phyloP scores from a whole-genome alignment of 1,139 yeast species.

The Geotrichum australiense region DNA sequence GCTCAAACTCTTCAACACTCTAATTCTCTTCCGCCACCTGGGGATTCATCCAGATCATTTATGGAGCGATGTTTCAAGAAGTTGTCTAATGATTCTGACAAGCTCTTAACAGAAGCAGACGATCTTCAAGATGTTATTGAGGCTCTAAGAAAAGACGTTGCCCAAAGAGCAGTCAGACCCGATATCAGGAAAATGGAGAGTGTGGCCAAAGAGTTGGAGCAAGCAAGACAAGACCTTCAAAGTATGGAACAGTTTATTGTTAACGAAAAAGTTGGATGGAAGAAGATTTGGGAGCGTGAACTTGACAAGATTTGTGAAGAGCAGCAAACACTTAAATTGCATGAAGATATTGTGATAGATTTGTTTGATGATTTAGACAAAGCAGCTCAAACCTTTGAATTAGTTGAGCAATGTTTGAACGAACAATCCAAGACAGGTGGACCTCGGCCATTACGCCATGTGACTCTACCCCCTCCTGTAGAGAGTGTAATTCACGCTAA shows the following conservation, averaged over 20 bases:
- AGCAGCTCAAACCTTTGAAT: constrained; percentile 71
- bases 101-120: constrained; percentile 70
- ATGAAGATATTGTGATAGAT: constrained; percentile 77
- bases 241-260: constrained; percentile 55
- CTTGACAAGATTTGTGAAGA: constrained; percentile 87
- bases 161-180: constrained; percentile 83
- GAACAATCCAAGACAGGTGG: constrained; percentile 50
- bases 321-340: constrained; percentile 84
- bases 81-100: constrained; percentile 71
- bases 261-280: constrained; percentile 79
- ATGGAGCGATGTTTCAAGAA: constrained; percentile 72
- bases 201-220: constrained; percentile 57
- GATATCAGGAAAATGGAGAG: constrained; percentile 63
- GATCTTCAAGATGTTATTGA: constrained; percentile 91
- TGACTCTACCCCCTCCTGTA: constrained; percentile 26
- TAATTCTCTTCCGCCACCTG: constrained; percentile 35
- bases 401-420: constrained; percentile 75
- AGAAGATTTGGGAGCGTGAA: constrained; percentile 87
- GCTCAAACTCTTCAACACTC: constrained; percentile 43
- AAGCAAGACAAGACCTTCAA: constrained; percentile 48
- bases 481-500: constrained; percentile 44
- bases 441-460: constrained; percentile 13
- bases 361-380: constrained; percentile 72
- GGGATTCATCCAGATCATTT: constrained; percentile 53
- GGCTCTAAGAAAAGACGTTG: constrained; percentile 84